Evolutionary conservation across 2,329 filamentous ascomycete species (phyloP), one percentile per base, ranked within the genome.

Genomic region (Zelopaecilomyces penicillatus): DNA sequence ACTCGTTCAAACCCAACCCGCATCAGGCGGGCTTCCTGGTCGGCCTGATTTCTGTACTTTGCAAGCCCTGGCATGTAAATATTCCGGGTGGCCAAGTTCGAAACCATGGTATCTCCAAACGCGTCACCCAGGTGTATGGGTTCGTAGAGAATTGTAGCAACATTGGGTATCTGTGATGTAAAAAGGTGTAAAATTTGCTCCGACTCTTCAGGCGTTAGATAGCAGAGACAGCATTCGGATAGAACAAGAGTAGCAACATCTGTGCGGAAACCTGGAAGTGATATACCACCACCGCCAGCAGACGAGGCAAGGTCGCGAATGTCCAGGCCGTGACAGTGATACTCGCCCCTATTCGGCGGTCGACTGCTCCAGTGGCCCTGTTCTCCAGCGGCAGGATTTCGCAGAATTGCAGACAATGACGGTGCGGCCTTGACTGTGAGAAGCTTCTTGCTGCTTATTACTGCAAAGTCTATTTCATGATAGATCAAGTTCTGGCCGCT

Each of bases 171-270:
- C 19, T 62, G 66, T 3, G 69, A 64, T 11, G 74, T 71, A 55
- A 91, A 88, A 62, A 79, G 82, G 11, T 69, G 62, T 26, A 95
- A 64, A 4, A 91, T 80, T 2, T 68, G 65, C 33, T 74, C 70
- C 0, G 89, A 83, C 42, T 82, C 75, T 0, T 73, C 57, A 0
- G 82, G 74, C 6, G 82, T 74, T 1, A 98, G 76, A 58, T 98
- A 98, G 61, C 93, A 87, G 30, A 98, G 75, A 61, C 93, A 98
- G 72, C 93, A 97, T 65, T 98, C 93, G 0, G 91, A 97, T 5
- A 98, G 74, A 27, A 98, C 66, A 6, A 98, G 68, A 0, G 93
- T 98, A 0, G 93, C 88, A 0, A 87, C 27, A 59, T 78, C 56
- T 53, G 65, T 58, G 68, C 76, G 54, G 68, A 80, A 52, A 54